These are phyloP conservation scores for Capronia epimyces DNA, from an alignment of 2,329 filamentous ascomycete genomes.

Conservation along the genomic window DNA sequence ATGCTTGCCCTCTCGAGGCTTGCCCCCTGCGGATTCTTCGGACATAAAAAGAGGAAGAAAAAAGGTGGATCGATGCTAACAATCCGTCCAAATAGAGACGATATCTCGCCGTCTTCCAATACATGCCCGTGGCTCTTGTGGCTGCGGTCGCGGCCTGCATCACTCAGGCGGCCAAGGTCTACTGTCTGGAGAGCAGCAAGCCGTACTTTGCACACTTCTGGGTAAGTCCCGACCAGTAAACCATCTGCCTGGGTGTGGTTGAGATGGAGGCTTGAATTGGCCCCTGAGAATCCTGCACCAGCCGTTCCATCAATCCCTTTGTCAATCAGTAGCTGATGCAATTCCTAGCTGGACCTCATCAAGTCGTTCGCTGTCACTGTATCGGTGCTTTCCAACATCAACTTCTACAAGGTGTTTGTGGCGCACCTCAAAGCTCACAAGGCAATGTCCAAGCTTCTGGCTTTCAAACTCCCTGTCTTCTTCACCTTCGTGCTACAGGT, in stretches of 20 bases:
- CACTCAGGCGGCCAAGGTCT: conserved; percentile 31
- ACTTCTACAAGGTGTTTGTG: conserved; percentile 32
- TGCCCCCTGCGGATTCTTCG: no score
- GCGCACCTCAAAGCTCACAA: conserved; percentile 30
- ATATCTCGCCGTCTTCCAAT: conserved; percentile 41
- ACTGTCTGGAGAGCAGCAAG: conserved; percentile 33
- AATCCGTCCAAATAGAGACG: neutral
- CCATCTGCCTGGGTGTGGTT: no score
- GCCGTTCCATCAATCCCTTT: conserved; percentile 29
- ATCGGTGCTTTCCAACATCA: no score
- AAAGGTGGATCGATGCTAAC: no score
- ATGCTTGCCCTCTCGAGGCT: no score
- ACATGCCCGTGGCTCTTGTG: conserved; percentile 31
- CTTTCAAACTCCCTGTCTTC: conserved; percentile 36
- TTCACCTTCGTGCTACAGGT: neutral
- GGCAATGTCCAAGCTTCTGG: conserved; percentile 33
- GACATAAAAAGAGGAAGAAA: no score
- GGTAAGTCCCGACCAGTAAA: conserved; percentile 30
- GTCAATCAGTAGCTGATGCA: no score
- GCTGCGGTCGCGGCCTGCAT: conserved; percentile 32
- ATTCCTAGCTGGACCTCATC: no score
- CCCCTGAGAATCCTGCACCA: neutral
- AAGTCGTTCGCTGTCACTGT: no score
- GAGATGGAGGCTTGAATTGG: no score
- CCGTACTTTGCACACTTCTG: conserved; percentile 37